Evolutionary conservation across 331 rosid genomes (phyloP).

Genomic region (Telfairia occidentalis): DNA sequence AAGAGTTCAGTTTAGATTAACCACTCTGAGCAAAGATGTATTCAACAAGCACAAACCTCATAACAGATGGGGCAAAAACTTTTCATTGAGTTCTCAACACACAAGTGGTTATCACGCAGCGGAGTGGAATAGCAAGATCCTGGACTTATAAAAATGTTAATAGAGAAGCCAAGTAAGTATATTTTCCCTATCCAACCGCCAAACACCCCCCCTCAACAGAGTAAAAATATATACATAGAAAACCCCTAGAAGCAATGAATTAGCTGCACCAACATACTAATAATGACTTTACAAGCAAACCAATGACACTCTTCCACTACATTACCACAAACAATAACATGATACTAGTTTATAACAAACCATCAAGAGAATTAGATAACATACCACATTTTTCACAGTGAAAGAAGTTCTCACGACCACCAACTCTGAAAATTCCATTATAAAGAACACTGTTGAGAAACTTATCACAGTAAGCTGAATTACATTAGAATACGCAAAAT

Average conservation of each 20-base stretch:
- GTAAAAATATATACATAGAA: neutral
- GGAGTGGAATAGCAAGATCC: slow-evolving; percentile 48
- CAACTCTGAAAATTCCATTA: slow-evolving; percentile 30
- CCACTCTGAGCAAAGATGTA: neutral
- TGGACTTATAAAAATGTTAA: slow-evolving; percentile 13
- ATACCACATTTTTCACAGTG: slow-evolving; percentile 64
- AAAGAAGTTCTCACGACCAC: slow-evolving; percentile 45
- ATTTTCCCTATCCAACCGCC: neutral
- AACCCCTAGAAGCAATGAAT: neutral
- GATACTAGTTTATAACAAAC: slow-evolving; percentile 2
- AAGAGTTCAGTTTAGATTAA: slow-evolving; percentile 10
- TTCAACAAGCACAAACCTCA: slow-evolving; percentile 42
- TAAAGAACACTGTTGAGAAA: neutral
- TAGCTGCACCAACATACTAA: neutral
- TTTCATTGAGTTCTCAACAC: slow-evolving; percentile 70
- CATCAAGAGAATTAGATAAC: slow-evolving; percentile 7
- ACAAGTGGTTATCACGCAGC: slow-evolving; percentile 50
- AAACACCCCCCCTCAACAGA: neutral
- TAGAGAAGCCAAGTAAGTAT: too few relatives aligned
- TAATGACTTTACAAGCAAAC: neutral
- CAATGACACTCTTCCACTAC: neutral
- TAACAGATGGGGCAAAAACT: slow-evolving; percentile 57
- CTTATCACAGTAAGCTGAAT: neutral
- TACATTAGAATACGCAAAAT: neutral
- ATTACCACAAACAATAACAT: slow-evolving; percentile 4